Conservation (phyloP, 208 protist genomes). For the Crithidia mellificae region DNA sequence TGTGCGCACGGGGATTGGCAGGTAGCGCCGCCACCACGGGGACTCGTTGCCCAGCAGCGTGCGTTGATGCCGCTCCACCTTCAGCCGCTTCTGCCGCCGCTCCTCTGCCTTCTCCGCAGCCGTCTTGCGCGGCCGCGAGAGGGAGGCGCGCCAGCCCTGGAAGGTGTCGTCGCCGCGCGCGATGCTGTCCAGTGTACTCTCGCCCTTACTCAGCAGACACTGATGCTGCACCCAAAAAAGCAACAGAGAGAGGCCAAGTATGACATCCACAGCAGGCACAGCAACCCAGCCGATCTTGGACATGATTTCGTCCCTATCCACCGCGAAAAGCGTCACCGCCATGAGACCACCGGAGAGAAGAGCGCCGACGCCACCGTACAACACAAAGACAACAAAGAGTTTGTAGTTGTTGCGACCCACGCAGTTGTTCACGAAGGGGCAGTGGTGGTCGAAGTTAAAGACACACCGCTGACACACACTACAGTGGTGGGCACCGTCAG, state of each 20-base stretch:
- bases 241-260: slow-evolving; percentile 26
- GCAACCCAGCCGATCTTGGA: slow-evolving; percentile 35
- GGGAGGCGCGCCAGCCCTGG: slow-evolving; percentile 1
- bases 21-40: slow-evolving; percentile 43
- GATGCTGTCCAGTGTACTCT: slow-evolving; percentile 58
- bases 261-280: slow-evolving; percentile 28
- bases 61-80: slow-evolving; percentile 25
- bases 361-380: slow-evolving; percentile 49
- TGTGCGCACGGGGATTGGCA: slow-evolving; percentile 40
- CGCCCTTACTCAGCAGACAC: slow-evolving; percentile 32
- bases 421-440: slow-evolving; percentile 91
- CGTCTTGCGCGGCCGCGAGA: neutral
- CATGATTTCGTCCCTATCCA: slow-evolving; percentile 29
- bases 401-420: slow-evolving; percentile 89
- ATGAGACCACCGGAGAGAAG: slow-evolving; percentile 29
- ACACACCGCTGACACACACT: slow-evolving; percentile 75
- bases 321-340: slow-evolving; percentile 43
- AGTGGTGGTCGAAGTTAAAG: slow-evolving; percentile 91
- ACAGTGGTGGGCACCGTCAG: slow-evolving; percentile 86
- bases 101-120: slow-evolving; percentile 25
- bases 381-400: slow-evolving; percentile 77
- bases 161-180: slow-evolving; percentile 9
- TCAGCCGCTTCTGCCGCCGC: slow-evolving; percentile 16
- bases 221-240: slow-evolving; percentile 46
- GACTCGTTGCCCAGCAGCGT: slow-evolving; percentile 41